Percentiles rank a stretch among this genome's conserved stretches.
These are phyloP conservation scores for Arxiozyma slooffiae DNA, from an alignment of 1,139 yeast genomes.

Conservation along the genomic window DNA sequence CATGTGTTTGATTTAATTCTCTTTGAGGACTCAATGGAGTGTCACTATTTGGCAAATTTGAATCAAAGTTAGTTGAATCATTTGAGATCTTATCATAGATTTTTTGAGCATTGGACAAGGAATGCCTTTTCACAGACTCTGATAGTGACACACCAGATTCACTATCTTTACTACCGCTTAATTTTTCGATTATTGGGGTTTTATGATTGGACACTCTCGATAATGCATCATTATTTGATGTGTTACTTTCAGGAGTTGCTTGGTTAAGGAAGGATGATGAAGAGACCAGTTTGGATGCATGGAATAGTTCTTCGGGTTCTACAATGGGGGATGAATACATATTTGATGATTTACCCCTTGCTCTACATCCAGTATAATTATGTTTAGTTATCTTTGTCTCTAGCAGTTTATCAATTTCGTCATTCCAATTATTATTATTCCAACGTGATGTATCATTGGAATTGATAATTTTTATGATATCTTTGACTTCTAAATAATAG, in stretches of 20 bases:
- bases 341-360: conserved; percentile 52
- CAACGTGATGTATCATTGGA: conserved; percentile 37
- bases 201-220: background rate
- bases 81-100: background rate
- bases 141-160: no score
- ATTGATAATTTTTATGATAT: conserved; percentile 38
- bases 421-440: conserved; percentile 63
- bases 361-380: conserved; percentile 82
- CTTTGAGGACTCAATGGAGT: background rate
- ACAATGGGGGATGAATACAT: conserved; percentile 42
- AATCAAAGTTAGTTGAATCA: background rate
- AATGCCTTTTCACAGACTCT: no score
- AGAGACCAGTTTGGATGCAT: conserved; percentile 7
- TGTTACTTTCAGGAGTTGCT: background rate
- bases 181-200: background rate
- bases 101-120: background rate
- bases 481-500: conserved; percentile 61
- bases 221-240: background rate
- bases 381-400: conserved; percentile 51
- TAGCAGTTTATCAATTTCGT: conserved; percentile 51
- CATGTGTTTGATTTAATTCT: background rate
- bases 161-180: background rate
- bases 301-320: conserved; percentile 29
- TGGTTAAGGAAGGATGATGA: conserved; percentile 1
- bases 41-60: background rate